phyloP scores from a whole-genome alignment of 2,329 filamentous ascomycete species.

The Cordyceps farinosa region DNA sequence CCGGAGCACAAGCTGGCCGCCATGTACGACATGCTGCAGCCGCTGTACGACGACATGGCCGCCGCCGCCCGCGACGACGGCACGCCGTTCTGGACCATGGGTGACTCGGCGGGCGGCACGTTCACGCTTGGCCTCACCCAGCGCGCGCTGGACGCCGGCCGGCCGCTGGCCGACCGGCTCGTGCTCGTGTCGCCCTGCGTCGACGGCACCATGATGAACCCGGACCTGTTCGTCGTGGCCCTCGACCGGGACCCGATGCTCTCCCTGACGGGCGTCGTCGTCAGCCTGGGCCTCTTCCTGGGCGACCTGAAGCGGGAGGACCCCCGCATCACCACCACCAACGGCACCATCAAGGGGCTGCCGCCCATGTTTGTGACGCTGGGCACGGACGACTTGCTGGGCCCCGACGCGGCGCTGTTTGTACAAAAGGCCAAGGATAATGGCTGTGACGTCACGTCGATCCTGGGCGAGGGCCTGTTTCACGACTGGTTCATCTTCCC shows the following conservation, averaged over 20 bases:
- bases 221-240: slow-evolving; percentile 24
- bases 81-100: slow-evolving; percentile 26
- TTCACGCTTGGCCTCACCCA: neutral
- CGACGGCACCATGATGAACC: slow-evolving; percentile 29
- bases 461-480: neutral
- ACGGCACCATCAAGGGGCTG: neutral
- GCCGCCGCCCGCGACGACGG: slow-evolving; percentile 27
- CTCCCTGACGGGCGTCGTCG: neutral
- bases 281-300: neutral
- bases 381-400: neutral
- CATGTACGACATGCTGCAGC: slow-evolving; percentile 32
- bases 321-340: neutral
- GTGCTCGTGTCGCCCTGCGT: slow-evolving; percentile 31
- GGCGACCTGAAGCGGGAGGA: neutral
- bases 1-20: slow-evolving; percentile 30
- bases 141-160: slow-evolving; percentile 18
- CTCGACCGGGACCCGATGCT: slow-evolving; percentile 23
- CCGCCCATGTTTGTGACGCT: neutral
- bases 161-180: slow-evolving; percentile 26
- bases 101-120: neutral
- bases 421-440: neutral
- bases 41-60: slow-evolving; percentile 31
- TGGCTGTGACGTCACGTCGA: neutral
- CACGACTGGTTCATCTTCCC: neutral
- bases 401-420: neutral